Conservation (phyloP, 192 early-diverging fungal species). For the Coemansia sp. region DNA sequence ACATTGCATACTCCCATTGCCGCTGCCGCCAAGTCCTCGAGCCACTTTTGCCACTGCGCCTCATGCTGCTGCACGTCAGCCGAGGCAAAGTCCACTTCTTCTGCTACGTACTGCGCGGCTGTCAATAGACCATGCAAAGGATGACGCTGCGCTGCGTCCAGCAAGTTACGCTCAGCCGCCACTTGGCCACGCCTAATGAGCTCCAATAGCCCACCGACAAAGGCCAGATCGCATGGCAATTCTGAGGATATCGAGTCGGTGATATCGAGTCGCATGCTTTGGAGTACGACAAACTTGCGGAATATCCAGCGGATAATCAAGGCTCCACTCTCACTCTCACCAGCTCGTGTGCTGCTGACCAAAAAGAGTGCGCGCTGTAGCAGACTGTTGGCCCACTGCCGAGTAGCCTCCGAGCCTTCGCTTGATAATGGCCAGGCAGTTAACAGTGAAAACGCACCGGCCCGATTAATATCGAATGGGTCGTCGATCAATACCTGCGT, state of each 20-base stretch:
- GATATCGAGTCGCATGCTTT: conserved; percentile 30
- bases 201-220: conserved; percentile 29
- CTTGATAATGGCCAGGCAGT: conserved; percentile 60
- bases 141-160: conserved; percentile 51
- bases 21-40: conserved; percentile 51
- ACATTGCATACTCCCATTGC: conserved; percentile 62
- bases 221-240: conserved; percentile 13
- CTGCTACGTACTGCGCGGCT: conserved; percentile 63
- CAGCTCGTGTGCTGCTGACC: conserved; percentile 69
- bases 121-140: conserved; percentile 65
- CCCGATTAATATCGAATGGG: conserved; percentile 77
- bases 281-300: conserved; percentile 69
- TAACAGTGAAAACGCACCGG: conserved; percentile 72
- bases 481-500: conserved; percentile 64
- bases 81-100: conserved; percentile 62
- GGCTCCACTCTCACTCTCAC: conserved; percentile 85
- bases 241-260: neutral
- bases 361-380: conserved; percentile 64
- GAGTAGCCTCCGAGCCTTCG: conserved; percentile 58
- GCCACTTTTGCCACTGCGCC: conserved; percentile 58
- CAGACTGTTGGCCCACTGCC: conserved; percentile 51
- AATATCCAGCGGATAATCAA: conserved; percentile 78
- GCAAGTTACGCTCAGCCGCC: conserved; percentile 53
- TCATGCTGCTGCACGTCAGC: conserved; percentile 49
- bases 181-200: conserved; percentile 16